These are phyloP conservation scores for Cicer yamashitae DNA, from an alignment of 306 rosid genomes.

Conservation along the genomic window DNA sequence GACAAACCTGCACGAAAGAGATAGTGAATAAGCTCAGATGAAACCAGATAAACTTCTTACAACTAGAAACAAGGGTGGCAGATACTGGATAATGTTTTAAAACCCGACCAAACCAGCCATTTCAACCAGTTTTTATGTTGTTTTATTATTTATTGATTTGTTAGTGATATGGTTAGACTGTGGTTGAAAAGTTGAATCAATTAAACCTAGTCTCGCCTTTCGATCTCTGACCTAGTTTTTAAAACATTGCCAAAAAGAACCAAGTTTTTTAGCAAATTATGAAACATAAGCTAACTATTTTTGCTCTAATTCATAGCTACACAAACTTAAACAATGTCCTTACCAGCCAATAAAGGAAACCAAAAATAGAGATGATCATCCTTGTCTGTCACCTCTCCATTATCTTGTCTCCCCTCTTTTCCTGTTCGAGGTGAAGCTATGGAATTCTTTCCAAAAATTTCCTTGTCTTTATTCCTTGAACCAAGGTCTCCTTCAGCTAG, in stretches of 20 bases:
- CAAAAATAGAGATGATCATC: conserved; percentile 95
- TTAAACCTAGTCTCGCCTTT: not conserved
- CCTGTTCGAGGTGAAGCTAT: conserved; percentile 70
- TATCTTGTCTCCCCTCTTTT: conserved; percentile 77
- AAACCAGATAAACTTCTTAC: conserved; percentile 25
- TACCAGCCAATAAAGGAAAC: conserved; percentile 99
- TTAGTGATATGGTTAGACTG: not conserved
- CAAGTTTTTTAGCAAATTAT: conserved; percentile 16
- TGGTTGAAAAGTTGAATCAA: not conserved
- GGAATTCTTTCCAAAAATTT: conserved; percentile 62
- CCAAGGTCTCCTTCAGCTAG: conserved; percentile 92
- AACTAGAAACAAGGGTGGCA: conserved; percentile 37
- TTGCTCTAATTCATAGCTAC: conserved; percentile 30
- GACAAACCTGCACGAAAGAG: conserved; percentile 81
- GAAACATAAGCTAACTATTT: conserved; percentile 20
- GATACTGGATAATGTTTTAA: not conserved
- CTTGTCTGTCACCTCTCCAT: conserved; percentile 75
- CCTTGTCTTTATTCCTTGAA: conserved; percentile 77
- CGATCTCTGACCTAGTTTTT: not conserved
- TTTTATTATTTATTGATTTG: not conserved
- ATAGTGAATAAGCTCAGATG: conserved; percentile 18
- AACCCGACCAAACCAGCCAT: not conserved
- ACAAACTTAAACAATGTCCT: conserved; percentile 45
- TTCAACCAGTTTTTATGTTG: not conserved
- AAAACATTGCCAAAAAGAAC: not conserved